Base-by-base conservation (phyloP, 768 basidiomycete genomes). In the Boletus vermiculosoides region DNA sequence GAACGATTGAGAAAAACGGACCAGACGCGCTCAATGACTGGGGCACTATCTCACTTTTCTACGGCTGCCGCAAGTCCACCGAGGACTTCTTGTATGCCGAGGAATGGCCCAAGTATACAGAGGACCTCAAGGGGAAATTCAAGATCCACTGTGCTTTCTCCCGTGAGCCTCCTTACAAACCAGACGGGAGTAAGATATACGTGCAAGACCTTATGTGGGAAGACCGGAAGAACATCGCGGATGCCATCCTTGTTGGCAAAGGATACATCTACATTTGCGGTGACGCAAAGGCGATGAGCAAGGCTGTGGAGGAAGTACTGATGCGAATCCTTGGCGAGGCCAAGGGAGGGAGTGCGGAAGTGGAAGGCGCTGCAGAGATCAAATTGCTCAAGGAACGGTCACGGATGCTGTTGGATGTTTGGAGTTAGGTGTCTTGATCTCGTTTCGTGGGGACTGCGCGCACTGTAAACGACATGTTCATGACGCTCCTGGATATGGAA, bases 201-300 rank as follows among this genome's bases (percentile, higher is more conserved):
- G 97, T 99, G n/a, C 97, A 99, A 76, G 94, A 99, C 74, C 78
- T 98, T 56, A 76, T 99, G 12, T 94, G 90, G 90, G 85, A 98
- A 49, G 85, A 93, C 69, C 80, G 86, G 54, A 86, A 86, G 71
- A 81, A 85, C 55, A 81, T 99, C 52, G 91, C 90, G 11, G 87
- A 95, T 54, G 87, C 90, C 18, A 92, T 99, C 63, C 79, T 97
- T 60, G 90, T 91, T 62, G 90, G 92, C 72, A 94, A 98, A 76
- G 97, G 92, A n/a, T 96, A 95, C 72, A 82, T 97, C 3, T 98
- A 98, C 74, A 92, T 98, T 60, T 98, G 95, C 65, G 95, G 95
- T 67, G 95, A 98, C 66, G 95, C 94, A 53, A 96, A 92, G 82
- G 83, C 81, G 73, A 99, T 99, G 97, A 87, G 87, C 73, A 94